Base-by-base conservation (phyloP, 176 grass and related monocot species). In the Microstegium vimineum region DNA sequence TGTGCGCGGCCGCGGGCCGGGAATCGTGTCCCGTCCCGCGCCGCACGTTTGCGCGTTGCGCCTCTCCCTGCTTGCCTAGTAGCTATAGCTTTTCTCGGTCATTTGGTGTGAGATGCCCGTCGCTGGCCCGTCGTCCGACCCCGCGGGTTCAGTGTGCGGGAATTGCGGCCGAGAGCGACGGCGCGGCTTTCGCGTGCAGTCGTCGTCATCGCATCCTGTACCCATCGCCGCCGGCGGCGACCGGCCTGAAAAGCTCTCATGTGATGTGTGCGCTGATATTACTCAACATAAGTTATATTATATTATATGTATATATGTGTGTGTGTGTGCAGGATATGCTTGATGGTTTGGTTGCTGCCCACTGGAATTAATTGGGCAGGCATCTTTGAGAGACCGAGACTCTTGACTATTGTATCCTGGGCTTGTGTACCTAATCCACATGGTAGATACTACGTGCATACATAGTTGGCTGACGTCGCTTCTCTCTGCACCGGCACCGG, bases 1-100 rank as follows among this genome's bases (percentile, higher is more conserved):
- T 4, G 71, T 22, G 78, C 63, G 67, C 75, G 81, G 86, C 75
- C 74, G 69, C 52, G 75, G 75, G 4, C 23, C 30, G 61, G 60
- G 69, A 59, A 74, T 75, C 76, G 81, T 89, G 81, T 80, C 69
- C 49, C 38, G 75, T 28, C 64, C 81, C 59, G 66, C 34, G 67
- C 40, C 86, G 65, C 71, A 87, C 18, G 85, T 69, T 69, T 6
- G 40, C n/a, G 45, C 32, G n/a, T n/a, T n/a, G n/a, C 47, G 52
- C 52, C 33, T 8, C 8, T 0, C 7, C 7, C 46, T 14, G 64
- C 78, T 52, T 14, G 8, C 40, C n/a, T 23, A 12, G 22, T 60
- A 16, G 28, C 28, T 17, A 7, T 49, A 49, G 16, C 46, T 0
- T 51, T 51, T 51, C 2, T 16, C 2, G 47, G 47, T 51, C 51